Conservation (phyloP, 202 grass and related monocot genomes). For the Musa balbisiana region DNA sequence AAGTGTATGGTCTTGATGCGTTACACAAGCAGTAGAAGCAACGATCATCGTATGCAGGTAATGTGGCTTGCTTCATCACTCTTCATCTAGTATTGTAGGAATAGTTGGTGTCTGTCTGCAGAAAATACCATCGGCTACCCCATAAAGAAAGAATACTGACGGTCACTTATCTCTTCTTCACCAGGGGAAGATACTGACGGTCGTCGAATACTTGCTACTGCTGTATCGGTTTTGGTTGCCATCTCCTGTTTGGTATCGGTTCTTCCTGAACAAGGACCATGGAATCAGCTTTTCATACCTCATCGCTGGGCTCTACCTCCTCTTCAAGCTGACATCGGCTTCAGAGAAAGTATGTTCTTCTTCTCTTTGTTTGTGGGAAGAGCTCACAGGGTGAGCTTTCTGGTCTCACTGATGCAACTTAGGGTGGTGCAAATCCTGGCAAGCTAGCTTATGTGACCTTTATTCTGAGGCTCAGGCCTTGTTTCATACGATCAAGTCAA, state of each 20-base stretch:
- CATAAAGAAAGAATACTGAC: too few relatives aligned
- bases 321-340: conserved; percentile 95
- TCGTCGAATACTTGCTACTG: conserved; percentile 90
- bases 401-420: background rate
- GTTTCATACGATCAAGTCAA: background rate
- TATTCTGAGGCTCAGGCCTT: too few relatives aligned
- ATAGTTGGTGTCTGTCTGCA: background rate
- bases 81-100: background rate
- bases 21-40: conserved; percentile 74
- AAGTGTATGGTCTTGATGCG: conserved; percentile 85
- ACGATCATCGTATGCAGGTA: conserved; percentile 85
- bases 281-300: conserved; percentile 92
- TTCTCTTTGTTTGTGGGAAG: background rate
- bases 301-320: conserved; percentile 90
- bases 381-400: background rate
- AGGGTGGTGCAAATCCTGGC: background rate
- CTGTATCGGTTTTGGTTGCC: conserved; percentile 89
- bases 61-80: background rate
- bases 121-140: background rate
- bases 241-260: conserved; percentile 86
- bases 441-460: background rate
- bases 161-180: conserved; percentile 3
- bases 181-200: conserved; percentile 85
- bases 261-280: conserved; percentile 96
- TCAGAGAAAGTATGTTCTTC: conserved; percentile 66